Base-by-base conservation (phyloP, 176 grass and related monocot species). In the Oryza rufipogon region DNA sequence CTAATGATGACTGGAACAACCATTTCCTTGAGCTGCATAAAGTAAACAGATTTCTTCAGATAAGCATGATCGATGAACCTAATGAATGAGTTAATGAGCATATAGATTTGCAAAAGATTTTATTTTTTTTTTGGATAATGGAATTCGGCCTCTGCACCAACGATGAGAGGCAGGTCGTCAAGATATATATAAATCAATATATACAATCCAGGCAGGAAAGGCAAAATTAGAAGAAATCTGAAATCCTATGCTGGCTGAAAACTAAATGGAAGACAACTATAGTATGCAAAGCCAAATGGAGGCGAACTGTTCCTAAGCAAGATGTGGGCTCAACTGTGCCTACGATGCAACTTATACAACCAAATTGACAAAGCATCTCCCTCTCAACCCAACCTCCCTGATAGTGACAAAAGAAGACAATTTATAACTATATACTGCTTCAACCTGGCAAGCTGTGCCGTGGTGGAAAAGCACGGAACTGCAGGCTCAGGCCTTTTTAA, bases 1-100 rank as follows among this genome's bases (percentile, higher is more conserved):
- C 12, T 77, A 82, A 77, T 41, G n/a, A 88, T 91, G 79, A 98
- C 68, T 33, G 89, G 95, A 10, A 85, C 84, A 28, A 83, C 60
- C 14, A 81, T 89, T 81, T 98, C 92, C 91, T 88, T 77, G 30
- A 98, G 80, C 92, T 98, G 92, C 92, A 90, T 19, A 66, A 76
- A 70, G 75, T 2, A 79, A 39, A 83, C 30, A 17, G 4, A 30
- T 38, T 82, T 67, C 4, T 81, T 84, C 16, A 86, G 69, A 86
- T 0, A 71, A 51, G 22, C 6, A 42, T 14, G 73, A 19, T 41
- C 5, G 20, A 38, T 0, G 14, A 26, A 80, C 20, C 19, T 19
- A 38, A 5, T 67, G 22, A 38, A 45, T 13, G 26, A 11, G 38
- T 36, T 26, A 19, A 67, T 68, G 63, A 80, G 54, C 10, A 82